Conservation (phyloP, 768 basidiomycete genomes). For the Pulveroboletus frians region DNA sequence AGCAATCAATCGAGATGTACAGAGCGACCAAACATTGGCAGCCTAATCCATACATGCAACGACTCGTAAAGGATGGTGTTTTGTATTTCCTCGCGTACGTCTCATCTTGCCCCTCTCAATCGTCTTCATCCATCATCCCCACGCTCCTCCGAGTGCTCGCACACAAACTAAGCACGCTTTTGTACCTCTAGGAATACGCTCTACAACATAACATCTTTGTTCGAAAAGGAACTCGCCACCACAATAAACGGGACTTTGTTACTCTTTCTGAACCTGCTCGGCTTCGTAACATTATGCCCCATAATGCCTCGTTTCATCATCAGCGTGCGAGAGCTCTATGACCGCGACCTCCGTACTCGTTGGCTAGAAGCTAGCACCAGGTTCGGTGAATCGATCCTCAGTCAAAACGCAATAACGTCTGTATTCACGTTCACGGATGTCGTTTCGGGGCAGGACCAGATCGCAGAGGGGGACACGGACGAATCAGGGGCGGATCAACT, state of each 20-base stretch:
- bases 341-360: background rate
- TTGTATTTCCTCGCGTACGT: too few relatives aligned
- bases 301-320: background rate
- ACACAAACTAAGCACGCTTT: background rate
- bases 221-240: background rate
- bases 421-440: background rate
- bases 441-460: too few relatives aligned
- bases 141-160: background rate
- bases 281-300: background rate
- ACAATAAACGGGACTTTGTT: background rate
- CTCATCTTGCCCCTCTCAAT: too few relatives aligned
- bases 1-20: slow-evolving; percentile 3
- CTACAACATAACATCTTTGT: background rate
- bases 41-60: slow-evolving; percentile 1
- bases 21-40: slow-evolving; percentile 6
- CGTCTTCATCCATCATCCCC: too few relatives aligned
- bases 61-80: background rate
- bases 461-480: too few relatives aligned
- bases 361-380: background rate
- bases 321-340: background rate
- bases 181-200: background rate
- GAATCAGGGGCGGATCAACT: too few relatives aligned
- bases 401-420: background rate
- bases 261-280: background rate
- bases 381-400: background rate